Conservation (phyloP, 2,329 filamentous ascomycete genomes). For the Colletotrichum sublineola region DNA sequence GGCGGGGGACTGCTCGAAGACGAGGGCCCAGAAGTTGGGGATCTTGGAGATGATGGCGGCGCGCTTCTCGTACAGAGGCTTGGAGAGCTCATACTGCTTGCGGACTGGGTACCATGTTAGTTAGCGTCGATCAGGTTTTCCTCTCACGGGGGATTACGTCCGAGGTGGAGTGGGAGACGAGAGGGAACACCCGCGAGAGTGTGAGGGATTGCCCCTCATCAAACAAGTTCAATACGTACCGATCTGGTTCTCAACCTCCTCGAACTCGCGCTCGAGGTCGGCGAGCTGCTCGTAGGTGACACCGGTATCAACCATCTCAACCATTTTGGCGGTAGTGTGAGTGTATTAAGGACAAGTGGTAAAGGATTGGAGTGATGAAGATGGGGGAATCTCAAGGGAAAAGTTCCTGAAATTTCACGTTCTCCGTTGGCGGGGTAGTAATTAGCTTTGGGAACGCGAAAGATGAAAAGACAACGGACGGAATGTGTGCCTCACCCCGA, state of each 20-base stretch:
- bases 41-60: constrained; percentile 78
- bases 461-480: constrained; percentile 41
- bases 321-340: constrained; percentile 43
- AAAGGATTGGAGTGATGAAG: background rate
- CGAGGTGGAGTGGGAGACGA: background rate
- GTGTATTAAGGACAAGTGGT: background rate
- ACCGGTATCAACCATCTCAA: constrained; percentile 55
- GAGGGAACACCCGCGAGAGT: background rate
- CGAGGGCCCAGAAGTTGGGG: constrained; percentile 93
- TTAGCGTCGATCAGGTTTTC: constrained; percentile 1
- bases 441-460: constrained; percentile 37
- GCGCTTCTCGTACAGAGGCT: constrained; percentile 82
- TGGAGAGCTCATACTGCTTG: constrained; percentile 76
- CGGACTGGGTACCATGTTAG: constrained; percentile 68
- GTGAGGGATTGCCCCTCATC: background rate
- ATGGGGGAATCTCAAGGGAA: constrained; percentile 6
- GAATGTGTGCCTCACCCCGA: constrained; percentile 40
- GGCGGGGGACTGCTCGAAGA: constrained; percentile 86
- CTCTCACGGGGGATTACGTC: background rate
- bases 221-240: constrained; percentile 65
- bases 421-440: constrained; percentile 28
- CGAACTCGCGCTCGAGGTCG: constrained; percentile 85
- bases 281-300: constrained; percentile 82
- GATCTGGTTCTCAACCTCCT: constrained; percentile 85
- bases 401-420: constrained; percentile 5